phyloP scores from a whole-genome alignment of 192 early-diverging fungal genomes.

The Kappamyces sp. region DNA sequence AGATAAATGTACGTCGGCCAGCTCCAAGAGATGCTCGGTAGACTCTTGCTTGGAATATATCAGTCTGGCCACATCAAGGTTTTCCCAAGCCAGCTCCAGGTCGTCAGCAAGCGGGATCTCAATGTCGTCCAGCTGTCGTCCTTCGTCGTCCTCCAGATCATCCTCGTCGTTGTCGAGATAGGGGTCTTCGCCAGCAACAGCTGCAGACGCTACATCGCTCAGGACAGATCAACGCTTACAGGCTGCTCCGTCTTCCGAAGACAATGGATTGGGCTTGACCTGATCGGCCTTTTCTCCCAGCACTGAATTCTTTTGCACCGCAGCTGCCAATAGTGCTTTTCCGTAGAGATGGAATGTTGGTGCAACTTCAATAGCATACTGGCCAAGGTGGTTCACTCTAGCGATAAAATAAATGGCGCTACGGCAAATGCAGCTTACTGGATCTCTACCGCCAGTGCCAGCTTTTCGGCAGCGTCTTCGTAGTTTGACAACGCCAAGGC shows the following conservation, averaged over 20 bases:
- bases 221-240: background rate
- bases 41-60: constrained; percentile 55
- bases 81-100: constrained; percentile 75
- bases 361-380: constrained; percentile 6
- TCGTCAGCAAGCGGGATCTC: constrained; percentile 30
- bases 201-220: constrained; percentile 2
- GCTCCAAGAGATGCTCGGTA: constrained; percentile 32
- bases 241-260: constrained; percentile 3
- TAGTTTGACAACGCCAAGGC: constrained; percentile 10
- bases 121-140: constrained; percentile 15
- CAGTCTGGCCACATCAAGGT: constrained; percentile 76
- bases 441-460: constrained; percentile 11
- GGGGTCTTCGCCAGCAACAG: constrained; percentile 47
- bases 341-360: constrained; percentile 16
- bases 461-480: constrained; percentile 14
- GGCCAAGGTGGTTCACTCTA: constrained; percentile 9
- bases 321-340: constrained; percentile 12
- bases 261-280: background rate
- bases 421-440: background rate
- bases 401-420: background rate
- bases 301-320: constrained; percentile 11
- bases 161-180: constrained; percentile 43
- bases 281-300: constrained; percentile 15
- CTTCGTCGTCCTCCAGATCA: constrained; percentile 39
- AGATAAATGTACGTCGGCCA: constrained; percentile 65